Percentiles rank a stretch among this genome's conserved stretches.
Evolutionary conservation across 2,329 filamentous ascomycete species (phyloP).

Genomic region (Trichoderma sp.): DNA sequence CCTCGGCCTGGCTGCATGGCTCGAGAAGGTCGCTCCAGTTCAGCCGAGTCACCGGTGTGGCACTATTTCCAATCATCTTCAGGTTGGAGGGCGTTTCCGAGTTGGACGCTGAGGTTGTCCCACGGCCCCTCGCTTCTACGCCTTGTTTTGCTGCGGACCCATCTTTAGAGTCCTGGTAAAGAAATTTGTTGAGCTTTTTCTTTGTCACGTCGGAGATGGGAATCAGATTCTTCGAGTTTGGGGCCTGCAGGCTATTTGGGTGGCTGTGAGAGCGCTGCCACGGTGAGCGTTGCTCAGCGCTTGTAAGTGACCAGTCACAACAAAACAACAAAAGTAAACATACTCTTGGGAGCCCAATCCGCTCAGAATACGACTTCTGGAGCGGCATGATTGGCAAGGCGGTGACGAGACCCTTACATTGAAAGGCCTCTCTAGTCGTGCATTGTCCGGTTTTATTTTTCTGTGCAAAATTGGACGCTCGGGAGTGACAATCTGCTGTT

Average conservation of each 20-base stretch:
- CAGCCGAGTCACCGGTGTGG: slow-evolving; percentile 54
- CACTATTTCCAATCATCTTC: slow-evolving; percentile 29
- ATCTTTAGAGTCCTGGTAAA: slow-evolving; percentile 36
- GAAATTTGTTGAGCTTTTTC: slow-evolving; percentile 61
- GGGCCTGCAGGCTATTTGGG: slow-evolving; percentile 41
- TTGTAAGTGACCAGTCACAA: slow-evolving; percentile 4
- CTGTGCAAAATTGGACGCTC: neutral
- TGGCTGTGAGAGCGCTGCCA: slow-evolving; percentile 60
- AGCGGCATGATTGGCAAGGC: slow-evolving; percentile 37
- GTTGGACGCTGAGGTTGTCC: neutral
- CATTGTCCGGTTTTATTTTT: neutral
- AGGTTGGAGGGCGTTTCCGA: slow-evolving; percentile 22
- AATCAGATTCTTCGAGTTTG: slow-evolving; percentile 42
- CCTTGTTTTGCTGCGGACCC: slow-evolving; percentile 25
- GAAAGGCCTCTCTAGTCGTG: slow-evolving; percentile 21
- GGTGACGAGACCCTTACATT: slow-evolving; percentile 26
- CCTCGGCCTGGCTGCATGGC: slow-evolving; percentile 43
- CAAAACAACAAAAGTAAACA: slow-evolving; percentile 20
- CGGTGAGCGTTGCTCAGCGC: slow-evolving; percentile 41
- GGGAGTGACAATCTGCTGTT: neutral
- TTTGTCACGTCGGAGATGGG: slow-evolving; percentile 61
- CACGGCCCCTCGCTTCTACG: slow-evolving; percentile 19
- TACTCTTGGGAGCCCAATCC: slow-evolving; percentile 38
- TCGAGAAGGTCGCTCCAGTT: slow-evolving; percentile 62
- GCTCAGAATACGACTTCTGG: slow-evolving; percentile 46